Conservation (phyloP, 345 rosid species). For the Eucalyptus fibrosa region DNA sequence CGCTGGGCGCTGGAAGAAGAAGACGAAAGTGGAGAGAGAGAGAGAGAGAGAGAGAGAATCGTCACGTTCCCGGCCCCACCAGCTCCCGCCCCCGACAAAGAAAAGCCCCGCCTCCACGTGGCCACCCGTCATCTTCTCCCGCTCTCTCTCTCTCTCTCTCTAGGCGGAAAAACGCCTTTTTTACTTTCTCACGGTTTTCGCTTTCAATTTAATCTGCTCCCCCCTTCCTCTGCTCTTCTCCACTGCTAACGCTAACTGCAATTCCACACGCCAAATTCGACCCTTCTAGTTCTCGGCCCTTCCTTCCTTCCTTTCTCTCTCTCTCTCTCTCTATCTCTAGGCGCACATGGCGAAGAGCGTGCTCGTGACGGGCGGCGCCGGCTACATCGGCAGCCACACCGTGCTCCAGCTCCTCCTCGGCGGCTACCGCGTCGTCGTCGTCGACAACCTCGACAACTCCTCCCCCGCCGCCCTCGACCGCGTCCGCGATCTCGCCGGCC, state of each 20-base stretch:
- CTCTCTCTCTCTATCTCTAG: not conserved
- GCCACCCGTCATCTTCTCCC: not conserved
- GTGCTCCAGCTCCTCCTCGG: constrained; percentile 78
- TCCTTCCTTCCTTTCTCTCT: not conserved
- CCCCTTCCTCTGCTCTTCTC: too few species aligned
- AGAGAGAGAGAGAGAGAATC: not conserved
- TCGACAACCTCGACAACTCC: constrained; percentile 84
- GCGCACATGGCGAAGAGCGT: constrained; percentile 8
- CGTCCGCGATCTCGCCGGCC: constrained; percentile 62
- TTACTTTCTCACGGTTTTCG: not conserved
- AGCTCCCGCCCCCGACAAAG: not conserved
- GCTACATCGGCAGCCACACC: constrained; percentile 95
- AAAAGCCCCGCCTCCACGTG: not conserved
- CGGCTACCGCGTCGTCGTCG: constrained; percentile 58
- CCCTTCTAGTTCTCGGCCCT: not conserved
- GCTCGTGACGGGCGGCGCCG: constrained; percentile 96
- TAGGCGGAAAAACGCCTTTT: not conserved
- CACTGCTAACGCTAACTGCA: not conserved
- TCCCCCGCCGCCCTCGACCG: constrained; percentile 47
- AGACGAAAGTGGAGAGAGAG: not conserved
- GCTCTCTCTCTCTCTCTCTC: not conserved
- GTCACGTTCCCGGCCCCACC: not conserved
- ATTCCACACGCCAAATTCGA: not conserved
- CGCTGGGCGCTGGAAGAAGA: not conserved
- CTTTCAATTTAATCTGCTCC: not conserved